These are phyloP conservation scores for Suillus placidus DNA, from an alignment of 768 basidiomycete species.

Conservation along the genomic window DNA sequence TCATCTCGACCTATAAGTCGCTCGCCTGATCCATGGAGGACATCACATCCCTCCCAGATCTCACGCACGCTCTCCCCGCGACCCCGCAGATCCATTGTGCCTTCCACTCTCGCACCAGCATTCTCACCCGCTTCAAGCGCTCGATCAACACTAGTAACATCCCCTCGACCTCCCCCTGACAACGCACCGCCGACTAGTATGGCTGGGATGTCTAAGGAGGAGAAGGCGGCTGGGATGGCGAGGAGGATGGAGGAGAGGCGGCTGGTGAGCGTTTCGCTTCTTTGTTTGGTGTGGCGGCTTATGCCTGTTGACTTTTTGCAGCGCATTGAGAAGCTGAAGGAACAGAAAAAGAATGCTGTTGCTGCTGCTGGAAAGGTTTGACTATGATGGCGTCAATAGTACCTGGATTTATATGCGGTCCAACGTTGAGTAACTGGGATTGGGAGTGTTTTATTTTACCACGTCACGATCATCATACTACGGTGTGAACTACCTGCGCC, in stretches of 20 bases:
- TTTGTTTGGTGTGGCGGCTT: constrained; percentile 6
- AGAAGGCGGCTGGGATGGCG: constrained; percentile 92
- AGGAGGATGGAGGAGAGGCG: constrained; percentile 90
- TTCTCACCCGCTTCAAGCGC: constrained; percentile 23
- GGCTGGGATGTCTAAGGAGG: constrained; percentile 76
- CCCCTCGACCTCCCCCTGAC: constrained; percentile 16
- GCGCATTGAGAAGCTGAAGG: constrained; percentile 81
- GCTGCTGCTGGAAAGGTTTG: constrained; percentile 11
- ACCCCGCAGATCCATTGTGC: constrained; percentile 10
- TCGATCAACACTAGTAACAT: constrained; percentile 30
- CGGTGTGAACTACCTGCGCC: not conserved
- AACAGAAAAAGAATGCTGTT: constrained; percentile 71
- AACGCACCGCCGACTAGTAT: constrained; percentile 33
- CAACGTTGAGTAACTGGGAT: not conserved
- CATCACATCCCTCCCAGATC: constrained; percentile 18
- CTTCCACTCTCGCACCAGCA: constrained; percentile 5
- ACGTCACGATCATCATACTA: not conserved
- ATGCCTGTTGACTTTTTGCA: constrained; percentile 25
- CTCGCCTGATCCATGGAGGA: constrained; percentile 20
- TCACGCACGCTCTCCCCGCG: constrained; percentile 27
- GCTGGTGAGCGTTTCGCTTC: constrained; percentile 52
- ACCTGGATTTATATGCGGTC: not conserved
- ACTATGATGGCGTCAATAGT: not conserved
- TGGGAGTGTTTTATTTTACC: not conserved
- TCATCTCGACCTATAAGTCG: constrained; percentile 9